Conservation (phyloP, 495 filamentous ascomycete species). For the Penicillium maclennaniae region DNA sequence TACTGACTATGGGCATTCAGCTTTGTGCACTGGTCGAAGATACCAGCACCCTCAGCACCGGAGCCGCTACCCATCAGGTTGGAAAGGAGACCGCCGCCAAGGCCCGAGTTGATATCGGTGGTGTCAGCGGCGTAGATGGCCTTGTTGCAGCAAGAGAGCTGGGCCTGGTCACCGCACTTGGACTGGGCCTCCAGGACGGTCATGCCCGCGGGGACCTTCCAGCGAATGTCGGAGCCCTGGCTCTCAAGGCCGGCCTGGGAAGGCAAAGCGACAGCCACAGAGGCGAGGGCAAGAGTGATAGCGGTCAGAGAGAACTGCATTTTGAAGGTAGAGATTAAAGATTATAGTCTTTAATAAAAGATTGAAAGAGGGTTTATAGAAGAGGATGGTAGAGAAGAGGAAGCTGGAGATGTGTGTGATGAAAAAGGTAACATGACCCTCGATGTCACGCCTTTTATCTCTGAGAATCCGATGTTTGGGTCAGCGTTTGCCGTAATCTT, state of each 20-base stretch:
- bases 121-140: slow-evolving; percentile 42
- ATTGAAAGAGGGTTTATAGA: slow-evolving; percentile 5
- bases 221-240: not conserved
- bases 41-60: slow-evolving; percentile 31
- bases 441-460: slow-evolving; percentile 22
- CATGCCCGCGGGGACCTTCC: slow-evolving; percentile 23
- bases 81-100: slow-evolving; percentile 26
- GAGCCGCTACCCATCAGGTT: slow-evolving; percentile 34
- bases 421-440: slow-evolving; percentile 1
- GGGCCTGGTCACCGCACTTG: slow-evolving; percentile 48
- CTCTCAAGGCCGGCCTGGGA: slow-evolving; percentile 2
- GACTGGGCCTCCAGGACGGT: slow-evolving; percentile 46
- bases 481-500: slow-evolving; percentile 1
- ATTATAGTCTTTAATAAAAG: slow-evolving; percentile 22
- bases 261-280: slow-evolving; percentile 15
- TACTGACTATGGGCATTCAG: slow-evolving; percentile 28
- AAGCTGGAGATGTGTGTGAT: slow-evolving; percentile 12
- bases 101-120: slow-evolving; percentile 26
- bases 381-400: slow-evolving; percentile 12
- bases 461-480: slow-evolving; percentile 8
- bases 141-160: slow-evolving; percentile 50
- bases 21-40: slow-evolving; percentile 41
- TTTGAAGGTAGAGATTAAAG: slow-evolving; percentile 21
- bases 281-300: slow-evolving; percentile 15
- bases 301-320: slow-evolving; percentile 27